Base-by-base conservation (phyloP, 192 early-diverging fungal genomes). In the Podila minutissima region DNA sequence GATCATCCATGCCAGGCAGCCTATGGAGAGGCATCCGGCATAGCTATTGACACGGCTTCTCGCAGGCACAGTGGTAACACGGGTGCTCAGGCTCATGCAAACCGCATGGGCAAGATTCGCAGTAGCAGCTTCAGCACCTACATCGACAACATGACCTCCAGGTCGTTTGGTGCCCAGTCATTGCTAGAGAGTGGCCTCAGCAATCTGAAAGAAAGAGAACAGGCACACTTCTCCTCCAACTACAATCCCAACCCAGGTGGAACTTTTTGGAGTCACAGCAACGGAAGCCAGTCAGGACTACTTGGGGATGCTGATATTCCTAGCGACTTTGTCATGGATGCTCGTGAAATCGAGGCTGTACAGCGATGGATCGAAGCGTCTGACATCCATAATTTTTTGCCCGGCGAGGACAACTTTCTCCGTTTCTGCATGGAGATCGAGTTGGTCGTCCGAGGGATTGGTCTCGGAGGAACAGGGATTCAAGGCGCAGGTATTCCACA, bases 381-480 rank as follows among this genome's bases (percentile, higher is more conserved):
- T 4, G 77, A 68, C 10, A 74, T 84, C 24, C 69, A 84, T 33
- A 84, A 82, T 41, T 82, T 84, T 48, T 67, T 84, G 64, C 83
- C 77, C 8, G 75, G 83, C 20, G 83, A 84, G 26, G 83, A 84
- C 50, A 74, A 71, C 28, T 84, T 84, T 69, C 60, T 79, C 51
- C 67, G 77, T 20, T 84, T 79, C 59, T 84, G 83, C 46, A 84
- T 84, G 75, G 83, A 84, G 38, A 48, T 84, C 28, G 76, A 84
- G 20, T 59, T 74, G 0, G 62, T 84, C n/a, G 65, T 77, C n/a
- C 46, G 64, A 15, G 72, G 75, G 19, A 20, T 84, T 24, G 72
- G 75, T 19, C 68, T 81, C 17, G 77, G 77, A 2, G 77, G 77
- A 22, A 81, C 77, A 0, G 77, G 77, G 8, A 81, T 81, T 19